Conservation (phyloP, 495 filamentous ascomycete genomes). For the Penicillium soppii region DNA sequence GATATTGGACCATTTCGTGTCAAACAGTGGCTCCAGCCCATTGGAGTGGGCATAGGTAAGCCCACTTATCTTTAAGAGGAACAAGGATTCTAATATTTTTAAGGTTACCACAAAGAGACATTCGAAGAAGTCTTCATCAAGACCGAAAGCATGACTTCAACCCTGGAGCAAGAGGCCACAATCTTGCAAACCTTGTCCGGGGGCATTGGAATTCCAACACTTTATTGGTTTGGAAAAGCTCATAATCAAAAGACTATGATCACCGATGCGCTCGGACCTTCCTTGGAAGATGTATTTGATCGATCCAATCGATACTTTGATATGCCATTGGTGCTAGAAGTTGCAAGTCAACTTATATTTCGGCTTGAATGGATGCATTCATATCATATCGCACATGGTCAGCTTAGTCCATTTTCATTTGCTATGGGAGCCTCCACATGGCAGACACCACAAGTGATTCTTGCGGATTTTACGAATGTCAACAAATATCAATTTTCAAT, state of each 20-base stretch:
- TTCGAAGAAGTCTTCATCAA: neutral
- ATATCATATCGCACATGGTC: neutral
- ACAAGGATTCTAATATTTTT: neutral
- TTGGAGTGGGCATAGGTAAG: neutral
- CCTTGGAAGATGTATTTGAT: neutral
- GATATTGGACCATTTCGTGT: neutral
- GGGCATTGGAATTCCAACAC: neutral
- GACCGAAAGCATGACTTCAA: neutral
- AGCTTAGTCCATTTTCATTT: neutral
- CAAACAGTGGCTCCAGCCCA: neutral
- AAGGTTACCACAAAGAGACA: neutral
- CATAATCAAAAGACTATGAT: neutral
- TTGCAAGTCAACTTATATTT: neutral
- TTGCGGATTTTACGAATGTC: neutral
- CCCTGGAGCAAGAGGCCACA: neutral
- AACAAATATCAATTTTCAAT: neutral
- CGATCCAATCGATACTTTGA: neutral
- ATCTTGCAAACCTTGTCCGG: neutral
- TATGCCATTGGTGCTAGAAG: neutral
- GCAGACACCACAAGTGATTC: neutral
- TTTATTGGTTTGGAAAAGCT: neutral
- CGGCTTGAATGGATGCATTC: constrained; percentile 1
- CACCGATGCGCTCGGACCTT: neutral
- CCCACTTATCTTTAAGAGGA: neutral
- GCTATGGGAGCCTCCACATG: neutral